Base-by-base conservation (phyloP, 176 grass and related monocot species). In the Cenchrus purpureus region DNA sequence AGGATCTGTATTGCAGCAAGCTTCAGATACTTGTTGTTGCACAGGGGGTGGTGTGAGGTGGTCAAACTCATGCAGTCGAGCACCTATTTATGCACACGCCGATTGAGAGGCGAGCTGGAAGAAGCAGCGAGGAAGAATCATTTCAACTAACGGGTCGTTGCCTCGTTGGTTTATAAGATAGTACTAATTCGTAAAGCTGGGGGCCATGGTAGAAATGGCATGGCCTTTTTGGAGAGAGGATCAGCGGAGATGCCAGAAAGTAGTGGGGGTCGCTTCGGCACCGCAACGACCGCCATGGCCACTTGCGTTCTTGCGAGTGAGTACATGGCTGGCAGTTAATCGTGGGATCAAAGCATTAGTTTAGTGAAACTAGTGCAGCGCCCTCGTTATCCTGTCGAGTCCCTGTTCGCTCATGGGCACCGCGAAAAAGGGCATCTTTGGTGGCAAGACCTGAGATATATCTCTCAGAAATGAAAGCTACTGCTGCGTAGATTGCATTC, bases 221-320 rank as follows among this genome's bases (percentile, higher is more conserved):
- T 3, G 73, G 34, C 7, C 57, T 86, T 86, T 86, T 78, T 59
- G 0, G 8, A 54, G 77, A 12, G 78, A 85, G 45, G 45, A 46
- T 40, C 1, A 51, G 9, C 10, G 77, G 53, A n/a, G 68, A 81
- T 14, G n/a, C 31, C 8, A 12, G 12, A 44, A 22, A 51, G 43
- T 86, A 78, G 89, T 90, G 89, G 89, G 58, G 68, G 61, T 90
- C 89, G 84, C 43, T 79, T 87, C 74, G 89, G 89, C 74, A 90
- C 83, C 80, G 80, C 84, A 90, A 87, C 84, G 79, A 86, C 14
- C 19, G 2, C 16, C 80, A 83, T 64, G 73, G 53, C 65, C 72
- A 72, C 61, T 57, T 48, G 45, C 63, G 2, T 25, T 28, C 4
- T 6, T 62, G 59, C 59, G n/a, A 81, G 43, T 80, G 49, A 84